Evolutionary conservation across 805 yeast species (phyloP).

Genomic region (Debaryomyces tyrocola): DNA sequence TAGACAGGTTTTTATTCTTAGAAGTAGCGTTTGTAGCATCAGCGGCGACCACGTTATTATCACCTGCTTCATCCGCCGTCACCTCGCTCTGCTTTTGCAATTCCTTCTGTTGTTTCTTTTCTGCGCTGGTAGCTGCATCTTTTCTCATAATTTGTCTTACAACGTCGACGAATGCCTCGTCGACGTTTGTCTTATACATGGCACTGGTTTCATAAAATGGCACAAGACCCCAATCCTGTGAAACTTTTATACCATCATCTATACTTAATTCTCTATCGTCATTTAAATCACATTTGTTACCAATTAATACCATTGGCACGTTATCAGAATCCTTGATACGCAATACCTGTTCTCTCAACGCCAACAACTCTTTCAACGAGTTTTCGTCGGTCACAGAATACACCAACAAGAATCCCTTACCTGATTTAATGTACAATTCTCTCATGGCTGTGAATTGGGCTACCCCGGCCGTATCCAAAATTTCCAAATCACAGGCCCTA

Average conservation of each 20-base stretch:
- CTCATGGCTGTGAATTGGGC: conserved; percentile 96
- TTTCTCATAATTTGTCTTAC: conserved; percentile 86
- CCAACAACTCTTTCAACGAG: conserved; percentile 74
- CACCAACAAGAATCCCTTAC: conserved; percentile 68
- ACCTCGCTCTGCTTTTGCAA: conserved; percentile 34
- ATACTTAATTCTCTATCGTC: conserved; percentile 74
- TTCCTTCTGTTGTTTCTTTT: conserved; percentile 45
- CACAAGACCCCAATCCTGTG: conserved; percentile 83
- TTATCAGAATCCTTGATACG: conserved; percentile 73
- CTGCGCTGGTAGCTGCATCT: conserved; percentile 51
- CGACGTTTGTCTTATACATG: conserved; percentile 84
- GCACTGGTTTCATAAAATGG: conserved; percentile 95
- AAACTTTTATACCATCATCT: conserved; percentile 79
- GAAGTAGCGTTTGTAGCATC: neutral
- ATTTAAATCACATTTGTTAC: conserved; percentile 84
- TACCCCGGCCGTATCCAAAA: conserved; percentile 61
- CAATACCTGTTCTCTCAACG: conserved; percentile 79
- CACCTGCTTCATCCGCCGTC: neutral
- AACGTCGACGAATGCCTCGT: conserved; percentile 84
- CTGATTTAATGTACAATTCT: conserved; percentile 81
- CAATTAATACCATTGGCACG: conserved; percentile 89
- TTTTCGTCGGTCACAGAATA: conserved; percentile 61
- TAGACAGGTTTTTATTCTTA: conserved; percentile 7
- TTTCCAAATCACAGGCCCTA: conserved; percentile 79
- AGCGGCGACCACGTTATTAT: neutral